These are phyloP conservation scores for Chrysoporthe deuterocubensis DNA, from an alignment of 2,329 filamentous ascomycete genomes.

Conservation along the genomic window DNA sequence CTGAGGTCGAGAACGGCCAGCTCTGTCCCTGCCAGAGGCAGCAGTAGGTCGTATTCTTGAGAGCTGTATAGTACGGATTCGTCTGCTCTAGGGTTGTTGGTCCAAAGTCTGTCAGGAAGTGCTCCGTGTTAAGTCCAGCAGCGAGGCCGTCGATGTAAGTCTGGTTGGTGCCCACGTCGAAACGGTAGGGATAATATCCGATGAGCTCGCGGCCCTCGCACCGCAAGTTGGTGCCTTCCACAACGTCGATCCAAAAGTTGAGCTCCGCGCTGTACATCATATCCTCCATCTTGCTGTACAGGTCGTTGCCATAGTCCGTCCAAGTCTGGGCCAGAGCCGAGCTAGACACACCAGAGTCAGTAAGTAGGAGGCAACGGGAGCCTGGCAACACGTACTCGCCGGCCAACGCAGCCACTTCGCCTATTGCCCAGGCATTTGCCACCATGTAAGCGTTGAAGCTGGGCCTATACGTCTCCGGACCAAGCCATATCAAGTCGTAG, in stretches of 20 bases:
- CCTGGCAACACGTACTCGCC: background rate
- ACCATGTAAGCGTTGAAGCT: conserved; percentile 2
- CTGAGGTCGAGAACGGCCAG: background rate
- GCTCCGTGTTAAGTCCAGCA: background rate
- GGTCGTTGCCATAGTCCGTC: background rate
- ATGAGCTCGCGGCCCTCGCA: background rate
- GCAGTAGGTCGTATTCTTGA: background rate
- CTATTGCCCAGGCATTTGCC: conserved; percentile 1
- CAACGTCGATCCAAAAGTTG: conserved; percentile 1
- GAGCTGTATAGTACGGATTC: background rate
- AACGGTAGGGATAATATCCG: background rate
- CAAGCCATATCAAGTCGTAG: background rate
- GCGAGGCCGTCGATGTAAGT: background rate
- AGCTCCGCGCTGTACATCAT: background rate
- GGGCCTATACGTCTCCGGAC: background rate
- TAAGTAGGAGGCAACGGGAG: background rate
- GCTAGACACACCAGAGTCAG: background rate
- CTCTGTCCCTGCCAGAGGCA: background rate
- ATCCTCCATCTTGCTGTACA: background rate
- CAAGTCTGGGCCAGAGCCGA: background rate
- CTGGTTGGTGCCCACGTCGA: conserved; percentile 1
- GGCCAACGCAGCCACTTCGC: background rate
- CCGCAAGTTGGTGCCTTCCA: background rate
- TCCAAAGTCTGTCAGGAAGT: background rate
- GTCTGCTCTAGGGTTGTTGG: background rate